Evolutionary conservation across 805 yeast genomes (phyloP), one percentile per base, ranked within the genome.

Genomic region (Maudiozyma turicensis): DNA sequence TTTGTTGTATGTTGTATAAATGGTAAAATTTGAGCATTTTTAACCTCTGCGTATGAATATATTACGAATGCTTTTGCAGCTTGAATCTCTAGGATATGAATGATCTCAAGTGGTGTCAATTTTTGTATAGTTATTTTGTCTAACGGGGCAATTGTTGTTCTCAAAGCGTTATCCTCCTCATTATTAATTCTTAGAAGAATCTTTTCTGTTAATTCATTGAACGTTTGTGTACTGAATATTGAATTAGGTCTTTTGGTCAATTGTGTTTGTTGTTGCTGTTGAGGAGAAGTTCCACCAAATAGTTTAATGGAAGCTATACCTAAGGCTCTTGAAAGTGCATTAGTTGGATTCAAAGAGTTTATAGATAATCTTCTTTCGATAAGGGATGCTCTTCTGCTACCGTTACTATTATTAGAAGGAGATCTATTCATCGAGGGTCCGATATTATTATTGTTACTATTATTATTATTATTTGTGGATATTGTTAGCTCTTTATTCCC

Each of bases 11-110:
- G 9, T 9, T 8, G 31, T n/a, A 15, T 44, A 8, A 48, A 38
- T 40, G 96, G 96, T 37, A 84, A 78, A 56, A 90, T 72, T 68
- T 91, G 97, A 40, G 84, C 75, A 58, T 83, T 87, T 66, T 93
- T 93, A 30, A 88, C 89, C 56, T 89, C 96, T 0, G 97, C 98
- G 70, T 84, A 89, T 33, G 88, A 72, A 54, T 82, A 81, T 20
- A 93, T 81, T 0, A 95, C 95, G 61, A 89, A 93, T 0, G 96
- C 88, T 69, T 88, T 89, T 0, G 96, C 88, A 2, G 95, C 88
- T 43, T 88, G 69, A 1, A 80, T 72, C 63, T 89, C 96, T 51
- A 90, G 70, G 48, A 74, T 71, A 30, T 60, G 56, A 6, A 75
- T 64, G 20, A 77, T 71, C 20, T 58, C 49, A 3, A 13, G 5